These are phyloP conservation scores for Alternaria metachromatica DNA, from an alignment of 2,329 filamentous ascomycete genomes.

Conservation along the genomic window DNA sequence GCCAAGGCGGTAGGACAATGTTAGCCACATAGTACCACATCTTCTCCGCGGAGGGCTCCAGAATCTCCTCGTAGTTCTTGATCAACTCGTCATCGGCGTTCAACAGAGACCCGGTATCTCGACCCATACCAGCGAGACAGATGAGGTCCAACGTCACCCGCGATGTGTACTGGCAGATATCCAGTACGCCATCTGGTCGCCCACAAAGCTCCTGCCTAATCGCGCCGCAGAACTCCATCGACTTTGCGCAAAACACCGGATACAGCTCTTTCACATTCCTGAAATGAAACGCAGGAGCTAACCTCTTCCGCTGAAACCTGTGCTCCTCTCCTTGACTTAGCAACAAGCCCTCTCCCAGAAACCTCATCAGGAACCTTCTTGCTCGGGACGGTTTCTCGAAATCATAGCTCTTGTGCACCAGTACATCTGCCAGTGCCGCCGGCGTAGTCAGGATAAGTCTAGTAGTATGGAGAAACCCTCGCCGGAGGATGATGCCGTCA, in stretches of 20 bases:
- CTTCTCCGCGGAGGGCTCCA: slow-evolving; percentile 58
- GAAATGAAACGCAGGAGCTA: slow-evolving; percentile 85
- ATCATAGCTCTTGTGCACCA: slow-evolving; percentile 61
- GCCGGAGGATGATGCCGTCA: slow-evolving; percentile 50
- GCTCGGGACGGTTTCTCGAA: slow-evolving; percentile 59
- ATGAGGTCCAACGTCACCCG: slow-evolving; percentile 57
- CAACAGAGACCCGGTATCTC: slow-evolving; percentile 51
- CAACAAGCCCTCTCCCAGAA: slow-evolving; percentile 60
- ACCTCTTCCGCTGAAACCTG: slow-evolving; percentile 68
- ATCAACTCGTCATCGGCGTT: slow-evolving; percentile 53
- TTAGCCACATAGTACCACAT: slow-evolving; percentile 53
- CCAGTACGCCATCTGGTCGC: slow-evolving; percentile 48
- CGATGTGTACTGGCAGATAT: slow-evolving; percentile 53
- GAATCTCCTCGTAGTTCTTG: slow-evolving; percentile 52
- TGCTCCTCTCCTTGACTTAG: slow-evolving; percentile 60
- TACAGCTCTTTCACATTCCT: slow-evolving; percentile 86
- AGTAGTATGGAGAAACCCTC: slow-evolving; percentile 48
- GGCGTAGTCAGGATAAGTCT: slow-evolving; percentile 49
- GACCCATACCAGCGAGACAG: slow-evolving; percentile 54
- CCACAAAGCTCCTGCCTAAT: slow-evolving; percentile 62
- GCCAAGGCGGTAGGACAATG: slow-evolving; percentile 45
- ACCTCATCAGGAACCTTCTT: slow-evolving; percentile 54
- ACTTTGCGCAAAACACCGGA: slow-evolving; percentile 82
- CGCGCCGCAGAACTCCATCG: slow-evolving; percentile 68
- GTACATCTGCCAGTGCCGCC: slow-evolving; percentile 57